A percentile compares a stretch with the other conserved stretches of the same genome.
Conservation (phyloP, 2,329 filamentous ascomycete genomes). For the Trichophyton verrucosum region DNA sequence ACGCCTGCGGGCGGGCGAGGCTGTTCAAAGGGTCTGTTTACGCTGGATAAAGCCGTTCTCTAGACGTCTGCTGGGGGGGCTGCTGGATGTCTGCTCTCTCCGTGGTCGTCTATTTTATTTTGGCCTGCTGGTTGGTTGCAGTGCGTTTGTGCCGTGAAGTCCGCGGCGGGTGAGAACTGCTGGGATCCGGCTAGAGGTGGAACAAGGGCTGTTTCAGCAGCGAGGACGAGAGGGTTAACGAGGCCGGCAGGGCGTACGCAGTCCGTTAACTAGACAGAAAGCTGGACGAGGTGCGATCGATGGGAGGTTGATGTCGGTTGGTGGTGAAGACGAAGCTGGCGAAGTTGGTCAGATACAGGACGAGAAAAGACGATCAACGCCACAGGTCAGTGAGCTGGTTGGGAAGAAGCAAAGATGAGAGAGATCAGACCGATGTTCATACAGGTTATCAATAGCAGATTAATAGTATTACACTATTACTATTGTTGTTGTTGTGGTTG, state of each 20-base stretch:
- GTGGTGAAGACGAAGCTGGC: background rate
- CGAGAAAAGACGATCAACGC: background rate
- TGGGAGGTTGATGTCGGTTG: background rate
- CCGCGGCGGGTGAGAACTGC: background rate
- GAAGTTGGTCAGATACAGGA: background rate
- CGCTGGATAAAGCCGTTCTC: background rate
- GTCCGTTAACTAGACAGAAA: too few species aligned
- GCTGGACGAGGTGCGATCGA: too few species aligned
- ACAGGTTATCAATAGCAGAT: background rate
- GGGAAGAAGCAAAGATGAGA: too few species aligned
- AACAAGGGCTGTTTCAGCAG: background rate
- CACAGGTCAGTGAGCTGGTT: background rate
- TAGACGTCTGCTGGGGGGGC: too few species aligned
- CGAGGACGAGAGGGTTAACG: background rate
- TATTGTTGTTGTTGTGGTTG: too few species aligned
- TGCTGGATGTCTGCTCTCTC: background rate
- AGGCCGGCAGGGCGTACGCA: too few species aligned
- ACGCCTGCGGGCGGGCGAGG: background rate
- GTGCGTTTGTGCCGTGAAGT: background rate
- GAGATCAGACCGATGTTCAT: background rate
- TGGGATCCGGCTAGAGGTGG: slow-evolving; percentile 2
- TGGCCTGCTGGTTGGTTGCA: too few species aligned
- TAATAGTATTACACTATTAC: too few species aligned
- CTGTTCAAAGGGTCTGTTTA: background rate
- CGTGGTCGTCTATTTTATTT: background rate